These are phyloP conservation scores for Metarhizium brunneum DNA, from an alignment of 2,329 filamentous ascomycete species.

Conservation along the genomic window DNA sequence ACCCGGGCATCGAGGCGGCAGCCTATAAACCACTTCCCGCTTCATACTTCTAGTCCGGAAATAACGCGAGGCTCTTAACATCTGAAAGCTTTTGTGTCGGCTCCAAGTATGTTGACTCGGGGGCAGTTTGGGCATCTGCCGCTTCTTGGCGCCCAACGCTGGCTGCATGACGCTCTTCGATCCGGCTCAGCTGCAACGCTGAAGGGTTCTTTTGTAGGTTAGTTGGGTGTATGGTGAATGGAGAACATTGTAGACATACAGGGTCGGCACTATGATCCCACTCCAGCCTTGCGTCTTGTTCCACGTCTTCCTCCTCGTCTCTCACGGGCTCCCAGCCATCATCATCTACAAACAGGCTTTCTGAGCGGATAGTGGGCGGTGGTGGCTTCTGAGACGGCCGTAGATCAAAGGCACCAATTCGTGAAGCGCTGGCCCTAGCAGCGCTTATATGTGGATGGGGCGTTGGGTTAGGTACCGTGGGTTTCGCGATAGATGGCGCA, in stretches of 20 bases:
- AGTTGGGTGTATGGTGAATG: slow-evolving; percentile 11
- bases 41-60: slow-evolving; percentile 22
- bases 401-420: slow-evolving; percentile 32
- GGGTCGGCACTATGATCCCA: slow-evolving; percentile 64
- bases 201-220: slow-evolving; percentile 32
- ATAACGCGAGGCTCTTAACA: slow-evolving; percentile 40
- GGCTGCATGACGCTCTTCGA: slow-evolving; percentile 16
- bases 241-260: slow-evolving; percentile 31
- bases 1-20: neutral
- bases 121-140: slow-evolving; percentile 13
- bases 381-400: slow-evolving; percentile 46
- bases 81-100: slow-evolving; percentile 69
- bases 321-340: slow-evolving; percentile 66
- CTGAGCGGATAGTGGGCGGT: slow-evolving; percentile 49
- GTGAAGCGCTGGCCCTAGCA: slow-evolving; percentile 24
- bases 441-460: slow-evolving; percentile 26
- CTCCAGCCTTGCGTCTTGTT: slow-evolving; percentile 57
- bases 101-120: slow-evolving; percentile 37
- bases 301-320: slow-evolving; percentile 51
- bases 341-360: slow-evolving; percentile 68
- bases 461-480: slow-evolving; percentile 16
- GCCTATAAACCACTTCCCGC: neutral
- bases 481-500: neutral
- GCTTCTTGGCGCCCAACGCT: slow-evolving; percentile 12
- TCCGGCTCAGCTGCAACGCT: slow-evolving; percentile 32